phyloP scores from a whole-genome alignment of 345 rosid genomes.

The Eucalyptus leucophloia region DNA sequence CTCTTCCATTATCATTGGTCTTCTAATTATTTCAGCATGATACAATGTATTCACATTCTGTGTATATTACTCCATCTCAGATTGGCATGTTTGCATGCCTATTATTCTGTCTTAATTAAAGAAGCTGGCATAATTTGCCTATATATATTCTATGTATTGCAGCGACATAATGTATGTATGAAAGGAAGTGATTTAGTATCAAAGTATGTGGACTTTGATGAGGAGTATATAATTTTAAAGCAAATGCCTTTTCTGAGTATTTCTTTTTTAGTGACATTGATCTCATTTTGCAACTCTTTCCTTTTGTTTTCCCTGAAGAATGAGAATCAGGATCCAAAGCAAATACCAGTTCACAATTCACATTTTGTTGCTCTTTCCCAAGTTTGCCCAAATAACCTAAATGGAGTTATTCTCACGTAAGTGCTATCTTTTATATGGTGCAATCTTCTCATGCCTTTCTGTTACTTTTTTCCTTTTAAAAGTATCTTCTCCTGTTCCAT shows the following conservation, averaged over 20 bases:
- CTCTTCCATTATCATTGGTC: background rate
- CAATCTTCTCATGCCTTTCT: background rate
- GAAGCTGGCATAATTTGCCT: background rate
- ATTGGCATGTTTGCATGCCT: background rate
- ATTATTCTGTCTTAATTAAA: background rate
- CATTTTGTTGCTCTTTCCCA: conserved; percentile 71
- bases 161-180: background rate
- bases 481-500: background rate
- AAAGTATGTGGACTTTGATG: background rate
- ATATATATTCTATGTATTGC: background rate
- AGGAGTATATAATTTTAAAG: background rate
- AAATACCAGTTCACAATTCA: conserved; percentile 70
- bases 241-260: background rate
- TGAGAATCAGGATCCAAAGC: conserved; percentile 67
- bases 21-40: background rate
- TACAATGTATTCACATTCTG: background rate
- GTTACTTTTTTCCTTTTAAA: background rate
- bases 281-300: background rate
- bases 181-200: background rate
- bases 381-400: conserved; percentile 73
- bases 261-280: background rate
- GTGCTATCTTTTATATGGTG: conserved; percentile 2
- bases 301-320: conserved; percentile 30
- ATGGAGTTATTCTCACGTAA: conserved; percentile 70
- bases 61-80: background rate